Conservation (phyloP, 257 asterid species). For the Sherardia arvensis region DNA sequence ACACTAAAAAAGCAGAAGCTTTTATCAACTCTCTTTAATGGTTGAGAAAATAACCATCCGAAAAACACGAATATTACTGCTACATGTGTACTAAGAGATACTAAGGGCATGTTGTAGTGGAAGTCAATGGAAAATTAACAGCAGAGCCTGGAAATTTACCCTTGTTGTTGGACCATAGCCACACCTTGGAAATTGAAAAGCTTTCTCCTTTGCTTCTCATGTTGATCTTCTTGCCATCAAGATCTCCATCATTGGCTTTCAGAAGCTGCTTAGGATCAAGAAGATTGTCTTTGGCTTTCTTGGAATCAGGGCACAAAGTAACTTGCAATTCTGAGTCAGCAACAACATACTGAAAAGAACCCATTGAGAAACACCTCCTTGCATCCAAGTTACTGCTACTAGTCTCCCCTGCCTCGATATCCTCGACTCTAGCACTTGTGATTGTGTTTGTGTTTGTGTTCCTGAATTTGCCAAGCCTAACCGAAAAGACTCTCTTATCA, state of each 20-base stretch:
- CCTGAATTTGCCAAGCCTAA: constrained; percentile 77
- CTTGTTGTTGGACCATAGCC: constrained; percentile 84
- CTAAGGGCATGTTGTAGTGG: constrained; percentile 15
- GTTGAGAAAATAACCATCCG: constrained; percentile 2
- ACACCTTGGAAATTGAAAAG: constrained; percentile 92
- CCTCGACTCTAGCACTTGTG: constrained; percentile 15
- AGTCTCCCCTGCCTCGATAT: constrained; percentile 58
- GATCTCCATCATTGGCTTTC: constrained; percentile 32
- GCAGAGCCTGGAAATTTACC: constrained; percentile 44
- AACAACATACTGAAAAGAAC: constrained; percentile 89
- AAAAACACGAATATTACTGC: neutral
- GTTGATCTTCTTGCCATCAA: constrained; percentile 59
- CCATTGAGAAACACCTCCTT: constrained; percentile 96
- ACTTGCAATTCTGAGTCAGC: constrained; percentile 81
- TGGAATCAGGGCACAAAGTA: constrained; percentile 32
- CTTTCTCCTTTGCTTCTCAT: constrained; percentile 80
- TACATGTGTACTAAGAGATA: neutral
- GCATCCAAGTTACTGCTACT: constrained; percentile 62
- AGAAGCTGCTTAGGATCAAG: constrained; percentile 18
- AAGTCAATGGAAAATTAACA: constrained; percentile 38
- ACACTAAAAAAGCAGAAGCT: constrained; percentile 18
- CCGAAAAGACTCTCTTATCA: constrained; percentile 72
- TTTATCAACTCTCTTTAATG: constrained; percentile 3
- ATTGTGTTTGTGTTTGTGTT: constrained; percentile 24
- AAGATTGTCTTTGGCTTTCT: constrained; percentile 18